Conservation (phyloP, 2,329 filamentous ascomycete genomes). For the Colletotrichum ledebouriae region DNA sequence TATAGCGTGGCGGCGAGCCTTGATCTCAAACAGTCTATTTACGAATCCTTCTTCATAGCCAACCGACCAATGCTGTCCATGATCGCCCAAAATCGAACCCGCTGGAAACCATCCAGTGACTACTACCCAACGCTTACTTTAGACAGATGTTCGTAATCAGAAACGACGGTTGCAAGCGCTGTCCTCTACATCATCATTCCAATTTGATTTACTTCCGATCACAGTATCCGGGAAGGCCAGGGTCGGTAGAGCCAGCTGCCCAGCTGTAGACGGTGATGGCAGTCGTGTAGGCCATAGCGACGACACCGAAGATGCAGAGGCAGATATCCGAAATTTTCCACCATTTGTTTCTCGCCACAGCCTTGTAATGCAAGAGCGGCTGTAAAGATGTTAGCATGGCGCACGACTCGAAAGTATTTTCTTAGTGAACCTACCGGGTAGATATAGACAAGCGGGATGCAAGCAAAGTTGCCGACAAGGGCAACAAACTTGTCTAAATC, state of each 20-base stretch:
- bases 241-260: slow-evolving; percentile 69
- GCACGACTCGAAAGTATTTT: slow-evolving; percentile 32
- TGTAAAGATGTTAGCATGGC: slow-evolving; percentile 59
- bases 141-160: slow-evolving; percentile 21
- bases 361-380: slow-evolving; percentile 91
- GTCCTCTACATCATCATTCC: background rate
- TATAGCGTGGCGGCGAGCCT: slow-evolving; percentile 41
- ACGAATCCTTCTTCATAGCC: slow-evolving; percentile 32
- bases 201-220: slow-evolving; percentile 53
- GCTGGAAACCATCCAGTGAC: slow-evolving; percentile 41
- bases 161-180: slow-evolving; percentile 14
- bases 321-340: slow-evolving; percentile 80
- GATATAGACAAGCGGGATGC: slow-evolving; percentile 84
- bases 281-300: slow-evolving; percentile 95
- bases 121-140: slow-evolving; percentile 37
- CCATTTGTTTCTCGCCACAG: slow-evolving; percentile 76
- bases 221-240: slow-evolving; percentile 67
- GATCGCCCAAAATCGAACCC: slow-evolving; percentile 22
- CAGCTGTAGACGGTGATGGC: slow-evolving; percentile 88
- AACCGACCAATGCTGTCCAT: slow-evolving; percentile 33
- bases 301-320: slow-evolving; percentile 84
- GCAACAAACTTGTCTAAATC: slow-evolving; percentile 88
- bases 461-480: slow-evolving; percentile 79
- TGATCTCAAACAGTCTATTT: slow-evolving; percentile 42
- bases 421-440: slow-evolving; percentile 81